phyloP scores from a whole-genome alignment of 768 basidiomycete genomes.

The Kwoniella mangroviensis region DNA sequence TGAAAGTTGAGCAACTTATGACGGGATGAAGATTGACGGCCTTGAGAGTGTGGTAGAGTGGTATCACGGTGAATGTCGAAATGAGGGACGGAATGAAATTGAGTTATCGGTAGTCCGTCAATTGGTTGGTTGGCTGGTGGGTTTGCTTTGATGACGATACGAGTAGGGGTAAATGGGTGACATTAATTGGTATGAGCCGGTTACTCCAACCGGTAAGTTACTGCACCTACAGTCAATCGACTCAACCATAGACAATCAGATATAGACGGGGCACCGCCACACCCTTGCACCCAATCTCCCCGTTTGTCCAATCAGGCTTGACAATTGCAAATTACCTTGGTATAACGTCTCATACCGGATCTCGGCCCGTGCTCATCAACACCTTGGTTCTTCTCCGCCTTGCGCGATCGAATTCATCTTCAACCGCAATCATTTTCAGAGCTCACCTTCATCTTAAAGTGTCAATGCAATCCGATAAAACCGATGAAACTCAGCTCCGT shows the following conservation, averaged over 20 bases:
- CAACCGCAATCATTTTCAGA: background rate
- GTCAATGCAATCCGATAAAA: background rate
- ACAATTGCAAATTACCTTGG: background rate
- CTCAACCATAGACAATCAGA: background rate
- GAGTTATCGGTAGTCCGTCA: slow-evolving; percentile 8
- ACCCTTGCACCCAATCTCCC: background rate
- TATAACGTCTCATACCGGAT: background rate
- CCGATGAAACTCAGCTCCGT: background rate
- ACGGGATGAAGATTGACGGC: slow-evolving; percentile 15
- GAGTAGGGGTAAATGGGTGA: too few species aligned
- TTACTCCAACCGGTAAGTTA: background rate
- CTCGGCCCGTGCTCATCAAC: background rate
- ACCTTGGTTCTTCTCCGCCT: background rate
- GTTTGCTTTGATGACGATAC: background rate
- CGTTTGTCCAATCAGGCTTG: slow-evolving; percentile 7
- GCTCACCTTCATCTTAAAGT: background rate
- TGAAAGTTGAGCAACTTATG: background rate
- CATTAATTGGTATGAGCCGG: background rate
- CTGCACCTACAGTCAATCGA: background rate
- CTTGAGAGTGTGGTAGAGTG: background rate
- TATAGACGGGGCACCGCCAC: slow-evolving; percentile 13
- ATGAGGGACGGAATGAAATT: background rate
- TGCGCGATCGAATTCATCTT: background rate
- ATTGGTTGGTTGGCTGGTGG: slow-evolving; percentile 1
- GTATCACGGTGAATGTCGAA: background rate